Base-by-base conservation (phyloP, 2,329 filamentous ascomycete species). In the Monilinia laxa region DNA sequence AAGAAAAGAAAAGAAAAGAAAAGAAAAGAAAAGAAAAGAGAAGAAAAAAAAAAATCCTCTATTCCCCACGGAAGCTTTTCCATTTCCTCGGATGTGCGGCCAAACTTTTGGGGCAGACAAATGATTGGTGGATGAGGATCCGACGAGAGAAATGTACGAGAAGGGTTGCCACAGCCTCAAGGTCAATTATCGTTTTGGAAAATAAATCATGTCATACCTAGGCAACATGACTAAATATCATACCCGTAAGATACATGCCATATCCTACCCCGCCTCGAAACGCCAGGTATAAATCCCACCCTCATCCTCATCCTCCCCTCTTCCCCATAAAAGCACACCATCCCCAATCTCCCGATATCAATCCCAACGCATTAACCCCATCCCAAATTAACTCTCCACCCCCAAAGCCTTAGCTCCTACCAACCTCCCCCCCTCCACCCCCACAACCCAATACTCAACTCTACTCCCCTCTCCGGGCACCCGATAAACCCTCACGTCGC, bases 381-480 rank as follows among this genome's bases (percentile, higher is more conserved):
- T 16, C 18, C 23, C 0, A 12, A 2, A 12, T 23, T 62, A 66
- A 16, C 64, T 66, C 64, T 66, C 64, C 10, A 66, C 52, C 4
- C 57, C 58, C n/a, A 66, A 18, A 20, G 57, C 64, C 51, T 62
- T 66, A 5, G 42, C 56, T 6, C 64, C 64, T 10, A 66, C 47
- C 51, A 66, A 55, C 25, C 64, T 62, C 16, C 82, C 84, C 62
- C 79, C 79, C 73, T 88, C 83, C 71, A 90, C 76, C 28, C 85
- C 86, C 57, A 97, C 80, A 67, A 97, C 80, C 84, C 89, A 97
- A 78, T 96, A 96, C 79, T 96, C 91, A 18, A 83, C 82, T 75
- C 89, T 84, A 35, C 87, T 86, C 16, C 81, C 80, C 55, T 85
- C 87, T 72, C 85, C 81, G 67, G 83, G 80, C 11, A 96, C 86